Conservation (phyloP, 768 basidiomycete genomes). For the Mycena capillaripes region DNA sequence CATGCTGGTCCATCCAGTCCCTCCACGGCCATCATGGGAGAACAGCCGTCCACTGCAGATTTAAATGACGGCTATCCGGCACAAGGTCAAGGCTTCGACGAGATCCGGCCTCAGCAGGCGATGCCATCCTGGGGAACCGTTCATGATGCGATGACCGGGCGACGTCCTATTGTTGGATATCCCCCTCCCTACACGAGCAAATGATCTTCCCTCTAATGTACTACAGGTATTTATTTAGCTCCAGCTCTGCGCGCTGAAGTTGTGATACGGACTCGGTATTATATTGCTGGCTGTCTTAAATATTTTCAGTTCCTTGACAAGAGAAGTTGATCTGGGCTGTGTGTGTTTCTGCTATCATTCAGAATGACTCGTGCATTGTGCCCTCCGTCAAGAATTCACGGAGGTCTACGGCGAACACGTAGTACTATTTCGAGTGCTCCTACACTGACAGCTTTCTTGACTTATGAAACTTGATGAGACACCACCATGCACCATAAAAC, state of each 20-base stretch:
- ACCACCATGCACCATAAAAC: too few relatives aligned
- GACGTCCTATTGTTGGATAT: constrained; percentile 8
- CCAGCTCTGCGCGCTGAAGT: not conserved
- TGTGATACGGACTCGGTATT: not conserved
- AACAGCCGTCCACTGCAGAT: not conserved
- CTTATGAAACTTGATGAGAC: not conserved
- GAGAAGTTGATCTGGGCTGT: not conserved
- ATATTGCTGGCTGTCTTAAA: not conserved
- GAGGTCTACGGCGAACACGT: too few relatives aligned
- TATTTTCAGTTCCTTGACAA: constrained; percentile 8
- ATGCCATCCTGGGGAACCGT: constrained; percentile 17
- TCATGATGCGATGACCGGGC: constrained; percentile 8
- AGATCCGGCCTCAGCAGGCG: constrained; percentile 15
- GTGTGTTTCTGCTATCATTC: not conserved
- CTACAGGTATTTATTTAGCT: constrained; percentile 1
- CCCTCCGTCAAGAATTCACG: not conserved
- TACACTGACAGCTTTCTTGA: not conserved
- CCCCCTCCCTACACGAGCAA: constrained; percentile 28
- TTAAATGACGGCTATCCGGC: not conserved
- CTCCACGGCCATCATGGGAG: constrained; percentile 11
- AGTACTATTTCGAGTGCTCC: not conserved
- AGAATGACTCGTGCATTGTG: not conserved
- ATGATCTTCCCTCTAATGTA: not conserved
- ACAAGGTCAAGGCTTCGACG: constrained; percentile 4
- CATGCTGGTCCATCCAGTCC: not conserved